Percentiles rank a stretch among this genome's conserved stretches.
phyloP scores from a whole-genome alignment of 306 rosid species.

The Acacia melanoxylon region DNA sequence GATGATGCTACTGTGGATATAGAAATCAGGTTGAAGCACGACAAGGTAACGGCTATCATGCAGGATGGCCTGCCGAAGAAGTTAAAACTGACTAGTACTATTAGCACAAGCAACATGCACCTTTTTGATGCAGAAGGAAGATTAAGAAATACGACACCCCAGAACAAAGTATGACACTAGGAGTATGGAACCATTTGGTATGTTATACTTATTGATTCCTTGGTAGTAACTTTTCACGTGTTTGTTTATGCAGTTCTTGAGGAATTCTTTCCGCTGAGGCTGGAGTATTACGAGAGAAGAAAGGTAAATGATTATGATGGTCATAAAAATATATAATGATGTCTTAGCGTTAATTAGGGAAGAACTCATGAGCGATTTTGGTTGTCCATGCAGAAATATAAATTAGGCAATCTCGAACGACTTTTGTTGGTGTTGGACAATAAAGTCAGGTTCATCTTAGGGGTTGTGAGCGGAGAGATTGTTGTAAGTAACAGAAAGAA shows the following conservation, averaged over 20 bases:
- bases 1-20: conserved; percentile 77
- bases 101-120: conserved; percentile 89
- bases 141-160: conserved; percentile 83
- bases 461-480: conserved; percentile 83
- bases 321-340: background rate
- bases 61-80: conserved; percentile 87
- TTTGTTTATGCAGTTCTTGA: conserved; percentile 68
- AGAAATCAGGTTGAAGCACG: conserved; percentile 58
- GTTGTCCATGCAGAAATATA: conserved; percentile 55
- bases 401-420: conserved; percentile 60
- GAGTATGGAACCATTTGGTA: background rate
- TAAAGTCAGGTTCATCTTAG: conserved; percentile 85
- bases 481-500: conserved; percentile 73
- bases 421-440: conserved; percentile 72
- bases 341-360: background rate
- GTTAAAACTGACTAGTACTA: conserved; percentile 59
- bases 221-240: conserved; percentile 1
- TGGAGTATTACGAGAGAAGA: conserved; percentile 74
- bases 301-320: conserved; percentile 54
- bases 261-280: conserved; percentile 74
- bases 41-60: conserved; percentile 50
- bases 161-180: conserved; percentile 67
- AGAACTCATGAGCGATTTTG: conserved; percentile 19
- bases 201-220: background rate
- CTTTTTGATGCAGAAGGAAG: conserved; percentile 72